phyloP scores from a whole-genome alignment of 371 early-diverging fungal species.

The Batkoa obscura region DNA sequence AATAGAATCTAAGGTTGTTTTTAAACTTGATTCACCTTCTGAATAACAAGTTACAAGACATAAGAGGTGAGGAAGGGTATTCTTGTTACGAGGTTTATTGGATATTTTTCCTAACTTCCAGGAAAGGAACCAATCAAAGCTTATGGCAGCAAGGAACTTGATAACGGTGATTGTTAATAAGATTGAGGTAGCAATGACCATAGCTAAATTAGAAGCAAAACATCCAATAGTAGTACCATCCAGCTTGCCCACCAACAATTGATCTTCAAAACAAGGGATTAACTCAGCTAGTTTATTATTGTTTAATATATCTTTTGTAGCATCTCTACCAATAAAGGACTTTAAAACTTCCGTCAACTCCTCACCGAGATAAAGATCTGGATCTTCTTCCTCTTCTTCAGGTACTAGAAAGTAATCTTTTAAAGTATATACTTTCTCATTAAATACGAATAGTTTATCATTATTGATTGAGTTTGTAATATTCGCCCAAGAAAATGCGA shows the following conservation, averaged over 20 bases:
- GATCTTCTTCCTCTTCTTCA: not conserved
- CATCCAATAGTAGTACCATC: conserved; percentile 51
- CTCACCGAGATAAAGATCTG: conserved; percentile 8
- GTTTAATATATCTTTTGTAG: conserved; percentile 12
- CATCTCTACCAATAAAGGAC: conserved; percentile 15
- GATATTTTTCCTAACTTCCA: conserved; percentile 33
- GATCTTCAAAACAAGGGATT: conserved; percentile 23
- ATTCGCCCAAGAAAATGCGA: conserved; percentile 12
- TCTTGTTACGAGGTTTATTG: conserved; percentile 7
- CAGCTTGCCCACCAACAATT: conserved; percentile 39
- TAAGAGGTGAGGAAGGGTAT: conserved; percentile 10
- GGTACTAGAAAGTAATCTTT: conserved; percentile 10
- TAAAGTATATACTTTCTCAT: conserved; percentile 16
- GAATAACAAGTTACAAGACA: conserved; percentile 67
- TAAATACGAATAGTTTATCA: conserved; percentile 13
- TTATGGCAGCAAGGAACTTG: conserved; percentile 55
- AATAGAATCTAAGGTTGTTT: conserved; percentile 77
- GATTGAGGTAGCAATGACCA: conserved; percentile 21
- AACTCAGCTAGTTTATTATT: conserved; percentile 9
- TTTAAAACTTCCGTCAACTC: conserved; percentile 11
- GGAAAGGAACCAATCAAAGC: conserved; percentile 52
- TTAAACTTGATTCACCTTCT: conserved; percentile 68
- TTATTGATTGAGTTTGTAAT: conserved; percentile 2
- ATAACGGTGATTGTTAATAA: conserved; percentile 30
- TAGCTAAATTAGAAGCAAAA: conserved; percentile 26